These are phyloP conservation scores for Sarocladium strictum DNA, from an alignment of 2,329 filamentous ascomycete genomes.

Conservation along the genomic window DNA sequence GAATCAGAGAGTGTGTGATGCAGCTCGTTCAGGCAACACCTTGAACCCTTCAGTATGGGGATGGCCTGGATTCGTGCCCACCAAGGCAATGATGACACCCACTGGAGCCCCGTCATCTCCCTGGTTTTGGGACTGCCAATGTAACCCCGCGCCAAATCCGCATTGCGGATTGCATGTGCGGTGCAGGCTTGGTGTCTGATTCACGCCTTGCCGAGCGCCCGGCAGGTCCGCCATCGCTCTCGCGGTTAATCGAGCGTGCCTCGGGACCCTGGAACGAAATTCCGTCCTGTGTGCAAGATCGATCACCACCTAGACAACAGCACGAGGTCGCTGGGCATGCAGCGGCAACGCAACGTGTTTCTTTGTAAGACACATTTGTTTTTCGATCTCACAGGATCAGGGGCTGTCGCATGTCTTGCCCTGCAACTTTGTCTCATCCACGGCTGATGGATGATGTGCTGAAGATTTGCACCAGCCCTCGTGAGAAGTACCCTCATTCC, in stretches of 20 bases:
- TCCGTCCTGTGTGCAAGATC: neutral
- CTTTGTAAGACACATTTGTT: neutral
- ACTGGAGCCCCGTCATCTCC: conserved; percentile 6
- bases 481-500: conserved; percentile 4
- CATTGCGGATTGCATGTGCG: neutral
- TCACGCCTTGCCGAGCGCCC: conserved; percentile 3
- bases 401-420: conserved; percentile 1
- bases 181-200: conserved; percentile 1
- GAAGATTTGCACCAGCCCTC: neutral
- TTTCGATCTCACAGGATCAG: neutral
- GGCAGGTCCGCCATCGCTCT: neutral
- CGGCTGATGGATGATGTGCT: neutral
- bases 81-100: conserved; percentile 6
- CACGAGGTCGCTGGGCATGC: neutral
- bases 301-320: neutral
- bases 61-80: neutral
- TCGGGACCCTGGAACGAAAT: conserved; percentile 8
- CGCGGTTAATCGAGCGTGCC: conserved; percentile 7
- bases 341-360: neutral
- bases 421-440: conserved; percentile 7
- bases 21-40: conserved; percentile 2
- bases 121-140: conserved; percentile 9
- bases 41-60: neutral
- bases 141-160: conserved; percentile 9
- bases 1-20: neutral